A percentile compares a stretch with the other conserved stretches of the same genome.
Conservation (phyloP, 257 asterid genomes). For the Solanum sparsipilum region DNA sequence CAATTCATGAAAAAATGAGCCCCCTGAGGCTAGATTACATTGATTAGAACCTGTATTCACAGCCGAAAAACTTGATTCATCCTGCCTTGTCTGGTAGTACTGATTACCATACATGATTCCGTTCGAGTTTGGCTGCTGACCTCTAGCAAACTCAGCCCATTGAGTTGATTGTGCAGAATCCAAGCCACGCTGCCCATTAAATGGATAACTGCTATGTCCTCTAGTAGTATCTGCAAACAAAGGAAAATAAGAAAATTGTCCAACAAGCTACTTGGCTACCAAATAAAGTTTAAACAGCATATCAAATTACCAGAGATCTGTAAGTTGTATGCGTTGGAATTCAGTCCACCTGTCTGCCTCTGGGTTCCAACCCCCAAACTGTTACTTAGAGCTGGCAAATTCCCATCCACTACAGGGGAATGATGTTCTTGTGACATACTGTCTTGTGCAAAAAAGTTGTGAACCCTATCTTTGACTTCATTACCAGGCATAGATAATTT, state of each 20-base stretch:
- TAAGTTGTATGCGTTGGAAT: slow-evolving; percentile 27
- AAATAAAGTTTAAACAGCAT: background rate
- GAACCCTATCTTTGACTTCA: slow-evolving; percentile 81
- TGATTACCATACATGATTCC: slow-evolving; percentile 56
- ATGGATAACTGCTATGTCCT: slow-evolving; percentile 34
- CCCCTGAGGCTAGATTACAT: slow-evolving; percentile 34
- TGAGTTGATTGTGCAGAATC: slow-evolving; percentile 32
- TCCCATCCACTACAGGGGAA: slow-evolving; percentile 45
- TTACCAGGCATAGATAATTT: slow-evolving; percentile 91
- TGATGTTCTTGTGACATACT: slow-evolving; percentile 49
- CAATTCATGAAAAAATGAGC: slow-evolving; percentile 44
- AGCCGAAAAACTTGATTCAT: slow-evolving; percentile 52
- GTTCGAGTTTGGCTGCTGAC: slow-evolving; percentile 50
- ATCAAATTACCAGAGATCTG: slow-evolving; percentile 33
- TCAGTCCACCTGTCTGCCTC: slow-evolving; percentile 29
- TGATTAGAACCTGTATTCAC: slow-evolving; percentile 51
- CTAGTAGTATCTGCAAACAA: slow-evolving; percentile 32
- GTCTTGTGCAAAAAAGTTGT: slow-evolving; percentile 83
- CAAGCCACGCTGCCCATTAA: slow-evolving; percentile 30
- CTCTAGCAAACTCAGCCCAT: slow-evolving; percentile 34
- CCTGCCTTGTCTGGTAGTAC: slow-evolving; percentile 46
- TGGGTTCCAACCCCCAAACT: slow-evolving; percentile 56
- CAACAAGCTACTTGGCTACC: background rate
- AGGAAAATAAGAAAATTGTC: background rate
- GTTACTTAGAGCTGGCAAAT: slow-evolving; percentile 42